These are phyloP conservation scores for Mortierella sp. DNA, from an alignment of 371 early-diverging fungal genomes.

Conservation along the genomic window DNA sequence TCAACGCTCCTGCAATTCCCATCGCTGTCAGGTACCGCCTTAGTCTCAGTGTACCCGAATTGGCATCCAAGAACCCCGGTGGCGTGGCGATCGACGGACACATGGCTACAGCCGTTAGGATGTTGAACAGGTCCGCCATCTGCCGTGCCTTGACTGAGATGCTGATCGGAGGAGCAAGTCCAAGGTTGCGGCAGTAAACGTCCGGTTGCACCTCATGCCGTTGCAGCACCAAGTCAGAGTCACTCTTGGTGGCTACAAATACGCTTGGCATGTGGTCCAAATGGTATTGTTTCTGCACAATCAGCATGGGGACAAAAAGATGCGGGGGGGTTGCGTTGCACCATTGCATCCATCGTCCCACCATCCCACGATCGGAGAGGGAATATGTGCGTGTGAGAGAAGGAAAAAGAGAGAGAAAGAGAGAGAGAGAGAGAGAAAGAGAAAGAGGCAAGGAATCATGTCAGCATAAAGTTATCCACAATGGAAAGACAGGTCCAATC, in stretches of 20 bases:
- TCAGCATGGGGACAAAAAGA: background rate
- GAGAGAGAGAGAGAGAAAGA: too few species aligned
- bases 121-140: slow-evolving; percentile 88
- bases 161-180: slow-evolving; percentile 86
- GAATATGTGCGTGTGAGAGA: too few species aligned
- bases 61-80: slow-evolving; percentile 38
- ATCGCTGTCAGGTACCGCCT: slow-evolving; percentile 42
- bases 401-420: too few species aligned
- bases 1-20: slow-evolving; percentile 47
- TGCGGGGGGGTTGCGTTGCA: background rate
- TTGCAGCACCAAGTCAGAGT: slow-evolving; percentile 84
- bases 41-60: slow-evolving; percentile 33
- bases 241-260: slow-evolving; percentile 95
- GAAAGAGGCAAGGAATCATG: background rate
- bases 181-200: slow-evolving; percentile 88
- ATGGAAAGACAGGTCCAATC: too few species aligned
- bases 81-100: slow-evolving; percentile 71
- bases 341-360: too few species aligned
- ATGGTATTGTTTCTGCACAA: slow-evolving; percentile 79
- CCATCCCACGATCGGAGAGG: too few species aligned
- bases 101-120: slow-evolving; percentile 87
- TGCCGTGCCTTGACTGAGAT: slow-evolving; percentile 88
- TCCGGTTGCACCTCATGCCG: slow-evolving; percentile 89
- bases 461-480: background rate
- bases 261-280: slow-evolving; percentile 87